Base-by-base conservation (phyloP, 2,329 filamentous ascomycete species). In the Apiospora phragmitis region DNA sequence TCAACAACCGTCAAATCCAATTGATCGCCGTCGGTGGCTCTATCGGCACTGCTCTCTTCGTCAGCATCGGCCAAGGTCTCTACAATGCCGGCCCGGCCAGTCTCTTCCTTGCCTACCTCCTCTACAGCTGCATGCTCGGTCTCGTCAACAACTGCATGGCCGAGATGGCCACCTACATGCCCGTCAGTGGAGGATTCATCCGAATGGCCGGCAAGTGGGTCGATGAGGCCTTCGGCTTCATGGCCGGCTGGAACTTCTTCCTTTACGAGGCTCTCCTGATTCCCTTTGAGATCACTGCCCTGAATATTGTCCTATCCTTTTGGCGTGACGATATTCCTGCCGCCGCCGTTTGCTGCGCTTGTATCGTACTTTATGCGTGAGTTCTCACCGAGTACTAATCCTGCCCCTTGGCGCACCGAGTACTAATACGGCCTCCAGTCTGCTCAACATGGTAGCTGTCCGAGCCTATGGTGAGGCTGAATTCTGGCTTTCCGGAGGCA, bases 81-180 rank as follows among this genome's bases (percentile, higher is more conserved):
- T 81, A 81, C 72, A 81, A 81, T 65, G 86, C 83, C 62, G 86
- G 86, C 24, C 85, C 86, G 12, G 84, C 80, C 65, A 86, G 84
- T 70, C 80, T 92, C 51, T 83, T 92, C 72, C 77, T 92, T 70
- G 89, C 87, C 47, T 92, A 88, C 77, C 82, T 83, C 43, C 73
- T 89, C 59, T 90, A 91, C 77, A 83, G 83, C 47, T 78, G 82
- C 75, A 76, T 90, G 38, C 83, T 91, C 71, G 88, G 82, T 32
- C 81, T 89, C 62, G 87, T 91, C 76, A 91, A 90, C 83, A 91
- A 90, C 77, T 85, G 85, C 74, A 83, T 90, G 72, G 89, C 89
- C 16, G 89, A 91, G 78, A 91, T 91, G 89, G 85, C 82, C 24
- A 83, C 84, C 32, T 85, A 86, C 71, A 87, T 89, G 82, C 89